Evolutionary conservation across 768 basidiomycete species (phyloP).

Genomic region (Russula ochroleuca): DNA sequence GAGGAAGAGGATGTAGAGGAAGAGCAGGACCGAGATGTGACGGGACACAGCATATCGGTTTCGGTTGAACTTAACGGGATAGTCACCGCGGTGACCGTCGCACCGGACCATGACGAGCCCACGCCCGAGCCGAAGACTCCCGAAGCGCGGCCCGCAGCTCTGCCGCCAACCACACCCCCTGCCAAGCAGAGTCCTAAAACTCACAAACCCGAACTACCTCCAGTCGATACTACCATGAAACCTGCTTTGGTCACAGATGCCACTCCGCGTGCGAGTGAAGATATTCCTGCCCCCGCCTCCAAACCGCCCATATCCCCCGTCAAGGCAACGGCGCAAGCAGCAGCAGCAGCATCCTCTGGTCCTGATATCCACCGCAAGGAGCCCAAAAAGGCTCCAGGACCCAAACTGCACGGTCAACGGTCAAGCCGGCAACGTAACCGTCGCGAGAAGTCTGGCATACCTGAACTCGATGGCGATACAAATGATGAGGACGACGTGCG

Average conservation of each 20-base stretch:
- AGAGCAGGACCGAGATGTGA: conserved; percentile 37
- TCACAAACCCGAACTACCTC: conserved; percentile 13
- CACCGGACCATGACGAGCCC: conserved; percentile 34
- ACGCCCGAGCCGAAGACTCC: conserved; percentile 66
- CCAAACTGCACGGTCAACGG: conserved; percentile 28
- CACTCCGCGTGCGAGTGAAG: conserved; percentile 25
- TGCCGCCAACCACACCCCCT: conserved; percentile 31
- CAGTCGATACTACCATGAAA: conserved; percentile 13
- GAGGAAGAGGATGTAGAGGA: conserved; percentile 48
- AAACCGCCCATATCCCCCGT: conserved; percentile 12
- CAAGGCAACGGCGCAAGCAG: conserved; percentile 16
- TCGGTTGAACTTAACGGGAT: conserved; percentile 24
- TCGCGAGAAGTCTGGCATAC: conserved; percentile 79
- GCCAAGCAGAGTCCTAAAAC: conserved; percentile 15
- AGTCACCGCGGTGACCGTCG: conserved; percentile 30
- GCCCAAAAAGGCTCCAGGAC: conserved; percentile 14
- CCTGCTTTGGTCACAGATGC: conserved; percentile 19
- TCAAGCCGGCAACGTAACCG: conserved; percentile 40
- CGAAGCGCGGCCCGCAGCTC: conserved; percentile 50
- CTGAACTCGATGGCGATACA: conserved; percentile 68
- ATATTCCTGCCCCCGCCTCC: not conserved
- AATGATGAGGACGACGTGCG: conserved; percentile 42
- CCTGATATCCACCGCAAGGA: conserved; percentile 25
- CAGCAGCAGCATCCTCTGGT: conserved; percentile 20
- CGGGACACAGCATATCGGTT: conserved; percentile 24